Conservation (phyloP, 169 alveolate genomes). For the Plasmodium reichenowi region DNA sequence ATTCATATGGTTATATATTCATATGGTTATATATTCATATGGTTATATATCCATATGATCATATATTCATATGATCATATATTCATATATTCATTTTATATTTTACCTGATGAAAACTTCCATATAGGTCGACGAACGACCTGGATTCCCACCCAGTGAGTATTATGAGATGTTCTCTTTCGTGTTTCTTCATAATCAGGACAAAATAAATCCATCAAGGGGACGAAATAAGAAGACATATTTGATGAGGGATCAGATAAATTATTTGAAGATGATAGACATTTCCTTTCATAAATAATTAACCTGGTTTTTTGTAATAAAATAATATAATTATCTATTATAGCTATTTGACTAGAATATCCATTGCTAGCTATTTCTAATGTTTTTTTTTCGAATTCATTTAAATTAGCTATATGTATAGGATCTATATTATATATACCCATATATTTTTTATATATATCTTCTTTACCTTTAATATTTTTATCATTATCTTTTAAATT, state of each 20-base stretch:
- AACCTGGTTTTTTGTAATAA: slow-evolving; percentile 64
- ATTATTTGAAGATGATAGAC: neutral
- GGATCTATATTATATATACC: slow-evolving; percentile 49
- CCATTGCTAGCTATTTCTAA: slow-evolving; percentile 71
- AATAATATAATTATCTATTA: slow-evolving; percentile 61
- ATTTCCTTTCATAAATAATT: slow-evolving; percentile 58
- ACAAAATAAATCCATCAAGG: slow-evolving; percentile 71
- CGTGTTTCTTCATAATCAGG: slow-evolving; percentile 35
- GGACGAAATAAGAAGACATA: slow-evolving; percentile 24
- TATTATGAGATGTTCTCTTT: slow-evolving; percentile 1
- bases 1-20: too few relatives aligned
- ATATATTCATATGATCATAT: too few relatives aligned
- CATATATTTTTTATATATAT: neutral
- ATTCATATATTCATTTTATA: too few relatives aligned
- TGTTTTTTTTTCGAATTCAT: neutral
- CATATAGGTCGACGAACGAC: slow-evolving; percentile 30
- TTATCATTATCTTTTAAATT: slow-evolving; percentile 20
- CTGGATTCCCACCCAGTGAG: slow-evolving; percentile 71
- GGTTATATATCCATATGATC: too few relatives aligned
- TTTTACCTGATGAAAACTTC: slow-evolving; percentile 63
- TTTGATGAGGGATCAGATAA: too few relatives aligned
- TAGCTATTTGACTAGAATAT: slow-evolving; percentile 62
- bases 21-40: too few relatives aligned
- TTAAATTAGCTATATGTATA: slow-evolving; percentile 12
- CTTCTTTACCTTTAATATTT: neutral